Percentiles rank a stretch among this genome's conserved stretches.
Conservation (phyloP, 345 rosid species). For the Hevea brasiliensis region DNA sequence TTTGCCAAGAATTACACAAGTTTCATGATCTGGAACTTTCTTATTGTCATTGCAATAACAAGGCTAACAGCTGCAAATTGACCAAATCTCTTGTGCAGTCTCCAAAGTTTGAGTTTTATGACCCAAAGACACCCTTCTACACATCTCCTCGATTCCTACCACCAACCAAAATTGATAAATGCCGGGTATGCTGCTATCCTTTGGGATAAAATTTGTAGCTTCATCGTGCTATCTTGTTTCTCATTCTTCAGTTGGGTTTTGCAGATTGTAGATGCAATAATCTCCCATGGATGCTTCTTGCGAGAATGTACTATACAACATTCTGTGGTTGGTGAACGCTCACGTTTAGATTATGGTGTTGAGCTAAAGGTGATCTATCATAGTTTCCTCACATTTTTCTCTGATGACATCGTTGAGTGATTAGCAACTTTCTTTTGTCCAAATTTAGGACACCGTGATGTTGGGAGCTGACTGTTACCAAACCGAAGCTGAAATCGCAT, state of each 20-base stretch:
- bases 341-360: constrained; percentile 83
- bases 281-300: constrained; percentile 96
- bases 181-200: constrained; percentile 50
- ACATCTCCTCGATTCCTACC: constrained; percentile 91
- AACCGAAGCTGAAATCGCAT: constrained; percentile 89
- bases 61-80: background rate
- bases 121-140: constrained; percentile 82
- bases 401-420: background rate
- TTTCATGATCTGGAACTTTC: background rate
- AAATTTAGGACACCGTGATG: constrained; percentile 77
- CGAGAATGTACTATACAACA: constrained; percentile 69
- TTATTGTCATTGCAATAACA: background rate
- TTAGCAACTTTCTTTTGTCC: background rate
- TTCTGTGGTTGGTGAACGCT: constrained; percentile 89
- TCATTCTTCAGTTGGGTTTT: constrained; percentile 14
- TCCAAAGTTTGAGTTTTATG: constrained; percentile 84
- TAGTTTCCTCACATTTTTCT: background rate
- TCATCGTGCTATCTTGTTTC: constrained; percentile 17
- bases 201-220: constrained; percentile 4
- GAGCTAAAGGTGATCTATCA: constrained; percentile 64
- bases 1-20: background rate
- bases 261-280: constrained; percentile 78
- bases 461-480: constrained; percentile 90
- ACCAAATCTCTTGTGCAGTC: constrained; percentile 37
- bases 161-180: constrained; percentile 82